Base-by-base conservation (phyloP, 805 yeast species). In the Yamadazyma phyllophila region DNA sequence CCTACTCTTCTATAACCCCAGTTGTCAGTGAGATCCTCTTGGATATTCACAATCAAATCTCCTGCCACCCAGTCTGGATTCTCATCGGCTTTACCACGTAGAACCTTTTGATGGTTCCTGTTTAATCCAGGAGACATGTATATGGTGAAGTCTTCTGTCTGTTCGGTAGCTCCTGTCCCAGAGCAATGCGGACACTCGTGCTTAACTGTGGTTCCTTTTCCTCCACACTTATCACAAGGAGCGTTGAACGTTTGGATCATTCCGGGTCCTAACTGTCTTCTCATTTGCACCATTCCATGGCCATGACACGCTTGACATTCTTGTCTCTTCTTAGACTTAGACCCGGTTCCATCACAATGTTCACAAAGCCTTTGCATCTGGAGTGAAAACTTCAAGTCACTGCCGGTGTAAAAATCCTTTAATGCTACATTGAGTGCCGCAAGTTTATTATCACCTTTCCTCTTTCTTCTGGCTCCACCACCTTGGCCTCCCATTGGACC, bases 1-100 rank as follows among this genome's bases (percentile, higher is more conserved):
- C 87, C 87, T 48, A 89, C 76, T 55, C 99, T 78, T 63, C 97
- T 77, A 67, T 83, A 94, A 7, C 99, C 99, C 77, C 88, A 61
- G 59, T 86, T 84, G 13, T 73, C 76, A 26, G 51, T 61, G 14
- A 66, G 59, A 33, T 74, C 69, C 66, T 92, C 97, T 27, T 58
- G 60, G 32, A 88, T 60, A 35, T 70, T 73, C n/a, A 90, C 72
- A 20, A 76, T 62, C 45, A 94, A 68, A 66, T 92, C 88, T 14
- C 99, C 99, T 3, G 96, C 80, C 4, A 74, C 77, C 74, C 80
- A 76, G 44, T 87, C 96, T 2, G 98, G 97, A 52, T 76, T 76
- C 59, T 82, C 85, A 60, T 92, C 95, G 5, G 92, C 90, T 63
- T 89, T 89, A 2, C 92, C 95, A 40, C 73, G 73, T 41, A 84